These are phyloP conservation scores for Leccinum subgranulosum DNA, from an alignment of 768 basidiomycete species.

Conservation along the genomic window DNA sequence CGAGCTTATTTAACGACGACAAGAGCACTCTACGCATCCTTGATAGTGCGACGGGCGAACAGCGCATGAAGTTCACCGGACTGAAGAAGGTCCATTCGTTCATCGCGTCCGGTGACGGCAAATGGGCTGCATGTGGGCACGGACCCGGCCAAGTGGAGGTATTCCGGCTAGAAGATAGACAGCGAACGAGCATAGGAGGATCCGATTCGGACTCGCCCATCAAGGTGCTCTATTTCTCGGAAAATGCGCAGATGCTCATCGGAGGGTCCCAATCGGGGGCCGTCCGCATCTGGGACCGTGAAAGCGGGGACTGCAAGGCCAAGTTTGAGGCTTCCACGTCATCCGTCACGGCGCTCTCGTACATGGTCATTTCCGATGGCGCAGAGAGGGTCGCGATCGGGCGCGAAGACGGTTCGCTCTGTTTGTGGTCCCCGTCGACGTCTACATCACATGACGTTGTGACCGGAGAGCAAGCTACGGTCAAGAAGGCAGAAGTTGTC, in stretches of 20 bases:
- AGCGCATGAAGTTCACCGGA: constrained; percentile 3
- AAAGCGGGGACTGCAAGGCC: constrained; percentile 11
- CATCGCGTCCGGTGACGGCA: constrained; percentile 2
- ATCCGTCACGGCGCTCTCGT: constrained; percentile 19
- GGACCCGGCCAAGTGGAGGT: constrained; percentile 4
- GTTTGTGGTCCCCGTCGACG: constrained; percentile 9
- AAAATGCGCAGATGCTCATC: constrained; percentile 10
- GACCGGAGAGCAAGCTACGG: neutral
- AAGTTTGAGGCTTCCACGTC: constrained; percentile 1
- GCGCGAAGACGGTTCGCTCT: constrained; percentile 7
- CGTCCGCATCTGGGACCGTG: constrained; percentile 21
- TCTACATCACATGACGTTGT: constrained; percentile 10
- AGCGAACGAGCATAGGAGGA: neutral
- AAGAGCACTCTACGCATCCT: constrained; percentile 10
- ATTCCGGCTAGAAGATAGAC: neutral
- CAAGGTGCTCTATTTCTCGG: constrained; percentile 15
- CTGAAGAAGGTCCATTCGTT: constrained; percentile 7
- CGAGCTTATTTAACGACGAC: constrained; percentile 1
- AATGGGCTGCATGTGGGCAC: constrained; percentile 8
- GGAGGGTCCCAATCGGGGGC: constrained; percentile 16
- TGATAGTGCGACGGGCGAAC: constrained; percentile 9
- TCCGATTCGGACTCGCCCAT: neutral
- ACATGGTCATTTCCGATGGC: neutral
- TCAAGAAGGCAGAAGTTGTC: constrained; percentile 3
- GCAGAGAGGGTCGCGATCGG: constrained; percentile 9